Conservation (phyloP, 176 grass and related monocot genomes). For the Triticum timopheevii region DNA sequence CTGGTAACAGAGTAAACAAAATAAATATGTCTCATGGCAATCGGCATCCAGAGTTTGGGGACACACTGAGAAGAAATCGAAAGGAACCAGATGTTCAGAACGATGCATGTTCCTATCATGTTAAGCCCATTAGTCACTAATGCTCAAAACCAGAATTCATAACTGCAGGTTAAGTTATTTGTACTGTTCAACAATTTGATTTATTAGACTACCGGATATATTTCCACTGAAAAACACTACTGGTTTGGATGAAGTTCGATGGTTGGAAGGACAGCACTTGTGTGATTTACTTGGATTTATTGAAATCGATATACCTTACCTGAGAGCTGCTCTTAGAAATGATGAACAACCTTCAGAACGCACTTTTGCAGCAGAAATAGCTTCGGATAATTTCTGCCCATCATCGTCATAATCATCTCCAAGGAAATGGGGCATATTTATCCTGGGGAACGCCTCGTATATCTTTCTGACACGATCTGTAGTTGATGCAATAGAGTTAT, state of each 20-base stretch:
- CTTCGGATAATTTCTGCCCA: constrained; percentile 82
- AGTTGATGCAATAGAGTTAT: constrained; percentile 49
- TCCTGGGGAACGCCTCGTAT: constrained; percentile 84
- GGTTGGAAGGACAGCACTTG: neutral
- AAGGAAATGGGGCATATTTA: constrained; percentile 69
- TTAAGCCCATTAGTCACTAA: constrained; percentile 22
- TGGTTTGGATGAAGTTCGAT: constrained; percentile 16
- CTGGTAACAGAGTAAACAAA: constrained; percentile 15
- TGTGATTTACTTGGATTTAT: constrained; percentile 22
- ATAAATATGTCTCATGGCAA: neutral
- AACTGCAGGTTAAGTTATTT: neutral
- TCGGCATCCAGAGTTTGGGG: neutral
- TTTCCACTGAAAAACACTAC: neutral
- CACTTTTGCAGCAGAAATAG: constrained; percentile 81
- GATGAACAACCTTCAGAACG: constrained; percentile 87
- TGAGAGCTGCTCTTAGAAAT: constrained; percentile 87
- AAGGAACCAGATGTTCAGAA: constrained; percentile 12
- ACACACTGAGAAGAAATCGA: constrained; percentile 11
- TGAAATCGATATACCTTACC: constrained; percentile 42
- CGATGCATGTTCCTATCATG: constrained; percentile 13
- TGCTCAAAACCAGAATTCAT: constrained; percentile 16
- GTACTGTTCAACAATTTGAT: neutral
- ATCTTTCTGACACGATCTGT: constrained; percentile 81
- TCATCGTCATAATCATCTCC: constrained; percentile 79
- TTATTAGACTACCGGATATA: neutral